Percentiles rank a stretch among this genome's conserved stretches.
These are phyloP conservation scores for Rhinocladiella mackenziei DNA, from an alignment of 2,329 filamentous ascomycete genomes.

Conservation along the genomic window DNA sequence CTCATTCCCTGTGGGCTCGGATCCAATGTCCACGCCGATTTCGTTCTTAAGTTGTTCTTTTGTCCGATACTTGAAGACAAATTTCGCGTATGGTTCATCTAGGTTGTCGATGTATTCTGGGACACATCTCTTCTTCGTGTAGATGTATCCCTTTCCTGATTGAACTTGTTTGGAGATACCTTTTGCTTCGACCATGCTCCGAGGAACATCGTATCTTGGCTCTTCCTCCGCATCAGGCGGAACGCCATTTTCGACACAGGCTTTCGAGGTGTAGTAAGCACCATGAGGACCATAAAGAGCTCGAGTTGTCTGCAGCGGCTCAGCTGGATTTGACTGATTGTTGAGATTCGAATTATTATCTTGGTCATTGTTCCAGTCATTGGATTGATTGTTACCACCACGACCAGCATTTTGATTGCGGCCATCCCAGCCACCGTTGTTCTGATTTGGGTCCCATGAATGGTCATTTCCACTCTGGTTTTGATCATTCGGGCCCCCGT, in stretches of 20 bases:
- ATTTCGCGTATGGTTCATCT: constrained; percentile 34
- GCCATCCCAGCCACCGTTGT: constrained; percentile 11
- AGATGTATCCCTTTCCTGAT: constrained; percentile 30
- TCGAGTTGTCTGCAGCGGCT: not conserved
- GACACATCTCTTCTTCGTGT: constrained; percentile 31
- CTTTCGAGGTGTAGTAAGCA: constrained; percentile 23
- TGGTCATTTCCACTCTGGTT: too few species aligned
- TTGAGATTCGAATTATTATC: constrained; percentile 5
- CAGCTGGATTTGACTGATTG: constrained; percentile 1
- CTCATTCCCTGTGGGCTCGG: constrained; percentile 24
- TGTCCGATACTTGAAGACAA: constrained; percentile 35
- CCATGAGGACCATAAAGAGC: constrained; percentile 28
- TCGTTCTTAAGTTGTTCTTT: constrained; percentile 26
- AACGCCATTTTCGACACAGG: constrained; percentile 4
- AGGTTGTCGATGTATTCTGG: constrained; percentile 33
- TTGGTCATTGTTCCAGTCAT: constrained; percentile 8
- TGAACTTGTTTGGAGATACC: constrained; percentile 33
- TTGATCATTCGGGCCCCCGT: constrained; percentile 1
- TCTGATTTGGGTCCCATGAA: too few species aligned
- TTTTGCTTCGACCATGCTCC: constrained; percentile 15
- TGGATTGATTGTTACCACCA: constrained; percentile 6
- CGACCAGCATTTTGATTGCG: constrained; percentile 1
- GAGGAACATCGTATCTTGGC: constrained; percentile 29
- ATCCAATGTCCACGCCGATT: constrained; percentile 20
- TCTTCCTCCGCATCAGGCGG: constrained; percentile 26